Conservation (phyloP, 495 filamentous ascomycete genomes). For the Neurospora tetrasperma region DNA sequence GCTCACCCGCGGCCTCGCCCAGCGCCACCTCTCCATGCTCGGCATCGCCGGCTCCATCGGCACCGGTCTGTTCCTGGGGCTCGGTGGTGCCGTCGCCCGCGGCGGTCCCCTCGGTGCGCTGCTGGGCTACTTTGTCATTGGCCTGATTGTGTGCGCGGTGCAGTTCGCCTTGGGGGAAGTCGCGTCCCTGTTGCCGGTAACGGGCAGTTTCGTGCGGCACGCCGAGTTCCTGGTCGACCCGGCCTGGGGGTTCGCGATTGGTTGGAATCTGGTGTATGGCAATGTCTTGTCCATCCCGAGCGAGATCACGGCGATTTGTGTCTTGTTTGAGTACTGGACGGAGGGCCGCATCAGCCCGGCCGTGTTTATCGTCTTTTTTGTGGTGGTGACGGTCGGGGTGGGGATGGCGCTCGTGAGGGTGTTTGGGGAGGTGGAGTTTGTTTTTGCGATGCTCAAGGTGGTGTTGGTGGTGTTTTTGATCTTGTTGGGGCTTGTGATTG, state of each 20-base stretch:
- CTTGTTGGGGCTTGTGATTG: conserved; percentile 56
- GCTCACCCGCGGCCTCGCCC: conserved; percentile 31
- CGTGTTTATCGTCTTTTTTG: conserved; percentile 46
- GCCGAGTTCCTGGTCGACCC: conserved; percentile 66
- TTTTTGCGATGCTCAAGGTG: conserved; percentile 51
- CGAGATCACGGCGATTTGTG: conserved; percentile 52
- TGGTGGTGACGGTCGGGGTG: conserved; percentile 42
- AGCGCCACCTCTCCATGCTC: conserved; percentile 41
- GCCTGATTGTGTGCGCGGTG: conserved; percentile 39
- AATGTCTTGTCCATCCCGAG: conserved; percentile 42
- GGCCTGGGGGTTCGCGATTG: conserved; percentile 71
- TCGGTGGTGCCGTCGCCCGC: conserved; percentile 37
- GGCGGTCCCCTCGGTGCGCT: conserved; percentile 41
- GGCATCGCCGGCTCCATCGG: conserved; percentile 39
- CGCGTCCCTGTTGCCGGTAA: conserved; percentile 52
- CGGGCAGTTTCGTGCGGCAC: conserved; percentile 49
- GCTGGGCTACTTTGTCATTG: conserved; percentile 44
- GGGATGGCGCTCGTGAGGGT: conserved; percentile 45
- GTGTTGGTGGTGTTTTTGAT: conserved; percentile 55
- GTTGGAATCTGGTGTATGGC: conserved; percentile 46
- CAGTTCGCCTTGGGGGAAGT: conserved; percentile 50
- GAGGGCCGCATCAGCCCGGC: conserved; percentile 28
- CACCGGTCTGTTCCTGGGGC: conserved; percentile 45
- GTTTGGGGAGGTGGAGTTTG: conserved; percentile 56
- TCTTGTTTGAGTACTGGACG: conserved; percentile 48